Base-by-base conservation (phyloP, 2,329 filamentous ascomycete species). In the Sporothrix pseudoabietina region DNA sequence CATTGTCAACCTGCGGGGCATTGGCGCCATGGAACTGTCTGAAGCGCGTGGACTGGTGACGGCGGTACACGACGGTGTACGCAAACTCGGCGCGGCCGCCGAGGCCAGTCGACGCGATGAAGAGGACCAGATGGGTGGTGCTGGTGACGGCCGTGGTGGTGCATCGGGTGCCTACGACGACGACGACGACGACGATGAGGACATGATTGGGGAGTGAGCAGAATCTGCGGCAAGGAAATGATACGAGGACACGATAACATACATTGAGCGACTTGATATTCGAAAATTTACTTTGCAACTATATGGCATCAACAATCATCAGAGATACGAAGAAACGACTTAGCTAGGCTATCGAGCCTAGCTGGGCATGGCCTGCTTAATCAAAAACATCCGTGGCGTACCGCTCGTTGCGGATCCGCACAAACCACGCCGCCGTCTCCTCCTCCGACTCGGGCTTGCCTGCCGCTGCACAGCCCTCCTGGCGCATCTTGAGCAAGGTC, bases 1-100 rank as follows among this genome's bases (percentile, higher is more conserved):
- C n/a, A 88, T 93, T 72, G 87, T 92, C 80, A 88, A 84, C 73
- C 77, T 91, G 73, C 81, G 86, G 1, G 95, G 95, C 30, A 92
- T 98, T 0, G 96, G 96, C 1, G 93, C 93, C 1, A 94, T 98
- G 91, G 96, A 99, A 84, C 85, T 98, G 66, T 91, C 92, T 0
- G 95, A 98, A 83, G 92, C 90, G 72, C 87, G 95, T 78, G 91
- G 90, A 0, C 97, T 98, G 79, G 89, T 98, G 75, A 86, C 89
- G 1, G 93, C 92, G 0, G 93, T 98, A 1, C 91, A 98, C 76
- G 94, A 98, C 80, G 94, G 93, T 4, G 85, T 98, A 78, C 88
- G 94, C 78, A 94, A 90, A 84, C 89, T 98, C 70, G 94, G 94
- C 10, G 90, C 91, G 1, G 94, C 92, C 54, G 90, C 90, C 71